Evolutionary conservation across 139 green algal species (phyloP).

Genomic region (Chlorella sp.): DNA sequence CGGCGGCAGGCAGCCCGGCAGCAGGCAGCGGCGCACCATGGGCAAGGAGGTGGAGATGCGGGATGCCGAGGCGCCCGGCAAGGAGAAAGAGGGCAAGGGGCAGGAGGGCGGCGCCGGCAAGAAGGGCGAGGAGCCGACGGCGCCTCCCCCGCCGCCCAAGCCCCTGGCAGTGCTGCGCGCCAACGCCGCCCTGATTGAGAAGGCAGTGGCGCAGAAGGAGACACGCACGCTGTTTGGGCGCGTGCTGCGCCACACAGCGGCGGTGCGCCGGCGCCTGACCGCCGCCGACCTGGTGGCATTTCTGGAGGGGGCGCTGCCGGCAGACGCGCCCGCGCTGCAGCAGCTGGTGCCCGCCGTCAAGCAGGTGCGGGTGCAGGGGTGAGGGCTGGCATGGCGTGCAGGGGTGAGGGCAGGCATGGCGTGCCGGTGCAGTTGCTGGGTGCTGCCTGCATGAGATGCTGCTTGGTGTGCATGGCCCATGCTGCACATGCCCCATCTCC

Average conservation of each 20-base stretch:
- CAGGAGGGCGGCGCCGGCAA: not conserved
- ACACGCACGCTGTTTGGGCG: constrained; percentile 73
- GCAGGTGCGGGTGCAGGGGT: constrained; percentile 46
- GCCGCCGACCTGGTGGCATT: constrained; percentile 59
- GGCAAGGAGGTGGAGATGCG: constrained; percentile 39
- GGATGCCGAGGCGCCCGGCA: constrained; percentile 14
- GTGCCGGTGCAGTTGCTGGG: not conserved
- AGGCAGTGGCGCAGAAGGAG: constrained; percentile 84
- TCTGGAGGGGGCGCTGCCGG: constrained; percentile 54
- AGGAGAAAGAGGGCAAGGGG: constrained; percentile 31
- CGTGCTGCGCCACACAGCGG: constrained; percentile 77
- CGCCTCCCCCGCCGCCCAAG: not conserved
- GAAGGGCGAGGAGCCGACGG: constrained; percentile 9
- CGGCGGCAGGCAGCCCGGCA: too few relatives aligned
- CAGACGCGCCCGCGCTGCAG: constrained; percentile 30
- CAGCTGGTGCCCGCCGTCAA: constrained; percentile 48
- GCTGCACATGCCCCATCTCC: too few relatives aligned
- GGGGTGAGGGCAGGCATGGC: not conserved
- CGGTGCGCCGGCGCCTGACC: constrained; percentile 67
- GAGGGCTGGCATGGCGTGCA: too few relatives aligned
- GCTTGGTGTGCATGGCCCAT: too few relatives aligned
- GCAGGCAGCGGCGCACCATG: constrained; percentile 10
- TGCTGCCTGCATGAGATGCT: too few relatives aligned
- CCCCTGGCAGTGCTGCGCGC: constrained; percentile 13
- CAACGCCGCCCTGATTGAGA: constrained; percentile 68